Conservation (phyloP, 306 rosid species). For the Arachis hypogaea region DNA sequence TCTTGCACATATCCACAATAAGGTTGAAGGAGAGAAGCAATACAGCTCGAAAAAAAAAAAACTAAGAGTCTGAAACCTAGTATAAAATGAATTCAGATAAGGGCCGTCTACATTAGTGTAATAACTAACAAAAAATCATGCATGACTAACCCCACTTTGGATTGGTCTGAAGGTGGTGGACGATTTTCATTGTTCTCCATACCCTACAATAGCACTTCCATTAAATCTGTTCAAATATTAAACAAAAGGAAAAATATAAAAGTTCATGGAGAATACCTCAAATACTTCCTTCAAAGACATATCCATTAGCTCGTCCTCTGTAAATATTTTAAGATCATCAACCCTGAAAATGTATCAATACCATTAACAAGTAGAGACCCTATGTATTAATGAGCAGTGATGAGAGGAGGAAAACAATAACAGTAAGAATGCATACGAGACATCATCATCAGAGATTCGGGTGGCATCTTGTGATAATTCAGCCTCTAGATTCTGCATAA, state of each 20-base stretch:
- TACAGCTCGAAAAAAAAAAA: neutral
- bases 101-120: neutral
- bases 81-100: constrained; percentile 9
- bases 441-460: constrained; percentile 47
- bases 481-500: constrained; percentile 58
- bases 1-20: neutral
- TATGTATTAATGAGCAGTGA: neutral
- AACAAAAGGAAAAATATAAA: neutral
- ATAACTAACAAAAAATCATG: neutral
- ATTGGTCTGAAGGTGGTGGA: constrained; percentile 42
- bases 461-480: constrained; percentile 51
- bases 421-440: constrained; percentile 52
- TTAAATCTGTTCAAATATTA: constrained; percentile 12
- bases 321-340: constrained; percentile 73
- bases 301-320: constrained; percentile 78
- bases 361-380: constrained; percentile 3
- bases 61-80: neutral
- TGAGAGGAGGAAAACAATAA: neutral
- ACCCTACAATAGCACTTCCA: constrained; percentile 33
- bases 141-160: constrained; percentile 38
- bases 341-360: constrained; percentile 50
- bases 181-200: constrained; percentile 38
- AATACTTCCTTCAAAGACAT: constrained; percentile 73
- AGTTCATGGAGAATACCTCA: constrained; percentile 40
- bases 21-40: neutral